Percentiles rank a stretch among this genome's conserved stretches.
These are phyloP conservation scores for Mycosphaerella arachidis DNA, from an alignment of 2,329 filamentous ascomycete species.

Conservation along the genomic window DNA sequence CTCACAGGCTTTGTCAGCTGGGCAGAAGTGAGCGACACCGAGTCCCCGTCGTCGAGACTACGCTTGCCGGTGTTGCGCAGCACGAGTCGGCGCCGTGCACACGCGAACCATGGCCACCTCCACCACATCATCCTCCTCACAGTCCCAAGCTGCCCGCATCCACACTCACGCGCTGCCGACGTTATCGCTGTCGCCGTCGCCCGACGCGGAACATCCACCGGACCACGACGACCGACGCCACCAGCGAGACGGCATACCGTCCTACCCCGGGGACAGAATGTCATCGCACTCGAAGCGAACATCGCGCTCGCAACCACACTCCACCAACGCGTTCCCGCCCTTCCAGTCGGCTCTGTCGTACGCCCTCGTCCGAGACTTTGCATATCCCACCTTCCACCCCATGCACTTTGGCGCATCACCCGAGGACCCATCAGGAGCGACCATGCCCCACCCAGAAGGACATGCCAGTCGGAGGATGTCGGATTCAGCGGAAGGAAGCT, in stretches of 20 bases:
- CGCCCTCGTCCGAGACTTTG: slow-evolving; percentile 91
- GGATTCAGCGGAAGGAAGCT: slow-evolving; percentile 49
- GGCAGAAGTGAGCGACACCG: neutral
- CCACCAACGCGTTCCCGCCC: slow-evolving; percentile 68
- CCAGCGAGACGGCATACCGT: slow-evolving; percentile 2
- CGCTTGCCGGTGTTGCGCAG: neutral
- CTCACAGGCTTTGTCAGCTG: neutral
- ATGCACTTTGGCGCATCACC: slow-evolving; percentile 92
- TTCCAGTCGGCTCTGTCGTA: slow-evolving; percentile 84
- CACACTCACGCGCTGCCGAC: neutral
- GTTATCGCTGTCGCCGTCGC: neutral
- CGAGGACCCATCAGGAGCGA: slow-evolving; percentile 70
- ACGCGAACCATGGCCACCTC: neutral
- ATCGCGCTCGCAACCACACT: slow-evolving; percentile 69
- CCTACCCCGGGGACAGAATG: slow-evolving; percentile 66
- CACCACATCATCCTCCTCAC: neutral
- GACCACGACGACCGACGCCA: neutral
- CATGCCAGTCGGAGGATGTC: slow-evolving; percentile 65
- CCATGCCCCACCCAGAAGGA: slow-evolving; percentile 83
- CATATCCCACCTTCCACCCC: slow-evolving; percentile 76
- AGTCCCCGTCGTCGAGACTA: neutral
- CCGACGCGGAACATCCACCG: neutral
- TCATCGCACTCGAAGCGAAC: slow-evolving; percentile 71
- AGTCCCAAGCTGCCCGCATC: neutral
- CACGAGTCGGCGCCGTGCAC: neutral